Evolutionary conservation across 441 rosid species (phyloP).

Genomic region (Erodium trifolium): DNA sequence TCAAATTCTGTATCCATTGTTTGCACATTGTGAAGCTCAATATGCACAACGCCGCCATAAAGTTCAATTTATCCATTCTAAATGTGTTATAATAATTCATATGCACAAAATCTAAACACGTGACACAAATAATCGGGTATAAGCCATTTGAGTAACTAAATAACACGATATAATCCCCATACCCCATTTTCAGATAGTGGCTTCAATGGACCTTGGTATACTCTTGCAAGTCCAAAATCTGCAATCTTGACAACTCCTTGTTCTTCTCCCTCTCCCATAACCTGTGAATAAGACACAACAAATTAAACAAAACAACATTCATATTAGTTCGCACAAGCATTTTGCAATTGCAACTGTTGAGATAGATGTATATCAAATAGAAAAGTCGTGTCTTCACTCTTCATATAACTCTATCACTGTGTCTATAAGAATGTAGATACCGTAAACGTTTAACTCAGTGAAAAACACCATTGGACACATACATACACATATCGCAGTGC

Average conservation of each 20-base stretch:
- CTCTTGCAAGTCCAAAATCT: constrained; percentile 93
- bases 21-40: background rate
- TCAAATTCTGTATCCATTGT: background rate
- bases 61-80: background rate
- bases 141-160: background rate
- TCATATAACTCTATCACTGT: too few relatives aligned
- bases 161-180: background rate
- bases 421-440: too few relatives aligned
- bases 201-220: constrained; percentile 89
- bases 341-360: background rate
- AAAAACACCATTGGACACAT: too few relatives aligned
- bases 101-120: background rate
- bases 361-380: too few relatives aligned
- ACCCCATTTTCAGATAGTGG: constrained; percentile 66
- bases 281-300: constrained; percentile 13
- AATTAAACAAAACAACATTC: background rate
- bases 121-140: background rate
- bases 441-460: too few relatives aligned
- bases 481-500: too few relatives aligned
- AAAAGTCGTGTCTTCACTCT: too few relatives aligned
- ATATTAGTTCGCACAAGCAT: background rate
- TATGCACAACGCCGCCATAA: background rate
- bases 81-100: background rate
- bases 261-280: constrained; percentile 95
- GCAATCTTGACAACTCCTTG: constrained; percentile 87